Percentiles rank a stretch among this genome's conserved stretches.
These are phyloP conservation scores for Solanum arcanum DNA, from an alignment of 257 asterid genomes.

Conservation along the genomic window DNA sequence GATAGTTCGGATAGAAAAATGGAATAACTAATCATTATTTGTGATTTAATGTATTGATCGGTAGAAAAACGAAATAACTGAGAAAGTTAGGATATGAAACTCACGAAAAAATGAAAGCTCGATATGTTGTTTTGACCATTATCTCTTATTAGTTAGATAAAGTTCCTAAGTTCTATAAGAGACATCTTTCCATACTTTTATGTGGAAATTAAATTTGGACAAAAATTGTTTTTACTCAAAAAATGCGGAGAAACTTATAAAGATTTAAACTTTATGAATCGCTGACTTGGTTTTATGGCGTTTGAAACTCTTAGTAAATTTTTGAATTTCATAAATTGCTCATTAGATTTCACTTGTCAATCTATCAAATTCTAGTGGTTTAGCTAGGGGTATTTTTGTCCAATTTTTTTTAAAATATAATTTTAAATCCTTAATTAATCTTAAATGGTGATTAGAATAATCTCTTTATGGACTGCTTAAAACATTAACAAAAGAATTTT, in stretches of 20 bases:
- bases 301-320: background rate
- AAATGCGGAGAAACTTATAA: no score
- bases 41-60: background rate
- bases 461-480: background rate
- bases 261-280: background rate
- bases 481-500: background rate
- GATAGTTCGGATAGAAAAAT: background rate
- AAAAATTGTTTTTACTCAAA: no score
- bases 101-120: rapidly evolving
- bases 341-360: background rate
- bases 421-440: background rate
- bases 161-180: background rate
- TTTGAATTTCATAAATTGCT: background rate
- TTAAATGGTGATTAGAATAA: background rate
- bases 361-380: background rate
- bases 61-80: rapidly evolving
- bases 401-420: background rate
- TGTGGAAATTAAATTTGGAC: background rate
- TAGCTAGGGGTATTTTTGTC: background rate
- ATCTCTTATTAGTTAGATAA: background rate
- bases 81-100: background rate
- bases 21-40: background rate
- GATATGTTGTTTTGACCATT: background rate
- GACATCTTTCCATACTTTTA: background rate
- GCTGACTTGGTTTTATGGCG: background rate